Evolutionary conservation across 1,139 yeast species (phyloP).

Genomic region (Magnusiomyces magnusii): DNA sequence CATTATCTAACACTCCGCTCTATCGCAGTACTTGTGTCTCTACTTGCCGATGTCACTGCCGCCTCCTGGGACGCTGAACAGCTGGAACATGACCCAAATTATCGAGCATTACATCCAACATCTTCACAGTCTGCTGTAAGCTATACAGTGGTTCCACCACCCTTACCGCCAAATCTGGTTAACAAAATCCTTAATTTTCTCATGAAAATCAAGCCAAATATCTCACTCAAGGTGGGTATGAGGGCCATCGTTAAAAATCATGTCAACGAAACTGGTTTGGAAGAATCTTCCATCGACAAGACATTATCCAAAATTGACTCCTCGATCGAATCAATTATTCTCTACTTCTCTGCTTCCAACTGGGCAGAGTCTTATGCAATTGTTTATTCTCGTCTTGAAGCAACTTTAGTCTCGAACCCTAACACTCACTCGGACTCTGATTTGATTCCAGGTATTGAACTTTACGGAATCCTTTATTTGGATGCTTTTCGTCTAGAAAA

Average conservation of each 20-base stretch:
- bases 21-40: slow-evolving; percentile 8
- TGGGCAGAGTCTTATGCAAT: slow-evolving; percentile 36
- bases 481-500: slow-evolving; percentile 36
- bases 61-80: slow-evolving; percentile 14
- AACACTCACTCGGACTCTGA: slow-evolving; percentile 23
- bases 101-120: not conserved
- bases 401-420: slow-evolving; percentile 1
- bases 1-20: slow-evolving; percentile 9
- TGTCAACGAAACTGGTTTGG: not conserved
- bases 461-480: slow-evolving; percentile 45
- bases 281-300: slow-evolving; percentile 1
- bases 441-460: slow-evolving; percentile 46
- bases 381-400: slow-evolving; percentile 11
- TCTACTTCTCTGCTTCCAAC: slow-evolving; percentile 52
- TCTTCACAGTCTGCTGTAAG: slow-evolving; percentile 8
- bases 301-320: slow-evolving; percentile 39
- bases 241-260: not conserved
- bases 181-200: slow-evolving; percentile 18
- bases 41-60: slow-evolving; percentile 10
- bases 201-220: slow-evolving; percentile 15
- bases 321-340: slow-evolving; percentile 40
- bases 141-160: slow-evolving; percentile 12
- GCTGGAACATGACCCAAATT: slow-evolving; percentile 6
- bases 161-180: slow-evolving; percentile 10
- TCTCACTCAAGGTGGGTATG: slow-evolving; percentile 8